Evolutionary conservation across 1,284 basidiomycete genomes (phyloP).

Genomic region (Marasmius fiardii): DNA sequence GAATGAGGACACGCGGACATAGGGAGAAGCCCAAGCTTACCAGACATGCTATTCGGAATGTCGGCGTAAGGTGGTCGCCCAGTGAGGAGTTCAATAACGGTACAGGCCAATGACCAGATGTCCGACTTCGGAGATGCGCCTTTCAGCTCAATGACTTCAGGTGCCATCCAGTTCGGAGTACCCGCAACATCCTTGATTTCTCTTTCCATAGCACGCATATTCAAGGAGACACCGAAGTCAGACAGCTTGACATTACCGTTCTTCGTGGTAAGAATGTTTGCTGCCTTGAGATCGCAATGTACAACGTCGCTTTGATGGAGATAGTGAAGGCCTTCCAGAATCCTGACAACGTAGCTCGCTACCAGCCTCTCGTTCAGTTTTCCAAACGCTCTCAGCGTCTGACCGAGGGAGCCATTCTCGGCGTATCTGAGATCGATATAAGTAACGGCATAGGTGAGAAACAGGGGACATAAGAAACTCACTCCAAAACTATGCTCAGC

Average conservation of each 20-base stretch:
- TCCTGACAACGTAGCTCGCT: slow-evolving; percentile 89
- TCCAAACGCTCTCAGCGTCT: slow-evolving; percentile 89
- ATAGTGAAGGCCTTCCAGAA: slow-evolving; percentile 89
- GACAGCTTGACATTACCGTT: slow-evolving; percentile 97
- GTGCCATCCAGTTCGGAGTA: slow-evolving; percentile 98
- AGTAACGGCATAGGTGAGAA: slow-evolving; percentile 27
- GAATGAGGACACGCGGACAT: slow-evolving; percentile 1
- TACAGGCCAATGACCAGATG: slow-evolving; percentile 94
- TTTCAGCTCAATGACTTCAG: slow-evolving; percentile 88
- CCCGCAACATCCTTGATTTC: slow-evolving; percentile 88
- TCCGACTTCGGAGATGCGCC: slow-evolving; percentile 74
- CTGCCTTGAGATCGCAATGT: slow-evolving; percentile 95
- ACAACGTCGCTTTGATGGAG: slow-evolving; percentile 82
- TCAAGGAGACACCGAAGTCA: slow-evolving; percentile 98
- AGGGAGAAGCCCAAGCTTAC: slow-evolving; percentile 36
- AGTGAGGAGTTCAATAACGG: slow-evolving; percentile 89
- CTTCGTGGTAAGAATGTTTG: slow-evolving; percentile 97
- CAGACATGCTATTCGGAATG: slow-evolving; percentile 81
- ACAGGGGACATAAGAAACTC: slow-evolving; percentile 30
- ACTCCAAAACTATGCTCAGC: slow-evolving; percentile 92
- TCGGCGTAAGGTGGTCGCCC: slow-evolving; percentile 91
- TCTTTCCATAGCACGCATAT: slow-evolving; percentile 91
- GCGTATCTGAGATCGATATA: slow-evolving; percentile 61
- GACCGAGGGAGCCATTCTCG: slow-evolving; percentile 90
- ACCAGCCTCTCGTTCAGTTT: slow-evolving; percentile 88